Evolutionary conservation across 2,329 filamentous ascomycete genomes (phyloP).

Genomic region (Cytospora paraplurivora): DNA sequence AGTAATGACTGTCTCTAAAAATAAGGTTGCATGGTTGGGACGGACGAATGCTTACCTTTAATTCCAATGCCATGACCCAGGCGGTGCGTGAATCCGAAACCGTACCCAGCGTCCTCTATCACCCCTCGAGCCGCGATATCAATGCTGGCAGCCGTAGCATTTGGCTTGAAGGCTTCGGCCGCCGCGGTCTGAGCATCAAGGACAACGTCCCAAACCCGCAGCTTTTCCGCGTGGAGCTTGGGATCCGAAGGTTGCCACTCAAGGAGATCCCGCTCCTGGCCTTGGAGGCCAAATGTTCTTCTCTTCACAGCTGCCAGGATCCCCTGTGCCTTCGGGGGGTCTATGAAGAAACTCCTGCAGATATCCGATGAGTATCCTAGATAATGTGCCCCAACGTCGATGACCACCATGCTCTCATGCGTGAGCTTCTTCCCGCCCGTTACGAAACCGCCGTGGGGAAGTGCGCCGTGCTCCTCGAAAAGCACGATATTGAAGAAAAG

Average conservation of each 20-base stretch:
- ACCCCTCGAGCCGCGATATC: slow-evolving; percentile 62
- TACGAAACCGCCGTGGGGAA: slow-evolving; percentile 56
- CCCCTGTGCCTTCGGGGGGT: slow-evolving; percentile 32
- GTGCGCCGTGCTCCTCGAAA: slow-evolving; percentile 57
- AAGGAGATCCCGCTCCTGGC: not conserved
- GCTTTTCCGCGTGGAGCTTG: slow-evolving; percentile 49
- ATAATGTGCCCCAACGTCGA: slow-evolving; percentile 64
- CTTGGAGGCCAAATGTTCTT: not conserved
- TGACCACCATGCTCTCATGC: slow-evolving; percentile 59
- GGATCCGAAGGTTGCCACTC: slow-evolving; percentile 11
- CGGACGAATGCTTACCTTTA: slow-evolving; percentile 44
- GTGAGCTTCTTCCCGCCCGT: slow-evolving; percentile 54
- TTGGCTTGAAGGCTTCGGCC: slow-evolving; percentile 50
- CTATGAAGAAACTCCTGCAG: slow-evolving; percentile 62
- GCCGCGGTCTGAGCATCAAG: slow-evolving; percentile 63
- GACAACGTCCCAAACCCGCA: slow-evolving; percentile 61
- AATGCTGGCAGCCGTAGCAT: slow-evolving; percentile 58
- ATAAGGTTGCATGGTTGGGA: not conserved
- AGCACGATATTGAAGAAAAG: slow-evolving; percentile 67
- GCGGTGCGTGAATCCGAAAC: slow-evolving; percentile 61
- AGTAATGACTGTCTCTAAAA: slow-evolving; percentile 5
- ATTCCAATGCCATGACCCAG: slow-evolving; percentile 67
- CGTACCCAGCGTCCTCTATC: slow-evolving; percentile 61
- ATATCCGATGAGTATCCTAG: slow-evolving; percentile 66
- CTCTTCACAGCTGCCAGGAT: not conserved